phyloP scores from a whole-genome alignment of 495 filamentous ascomycete species.

The Aspergillus ostianus region DNA sequence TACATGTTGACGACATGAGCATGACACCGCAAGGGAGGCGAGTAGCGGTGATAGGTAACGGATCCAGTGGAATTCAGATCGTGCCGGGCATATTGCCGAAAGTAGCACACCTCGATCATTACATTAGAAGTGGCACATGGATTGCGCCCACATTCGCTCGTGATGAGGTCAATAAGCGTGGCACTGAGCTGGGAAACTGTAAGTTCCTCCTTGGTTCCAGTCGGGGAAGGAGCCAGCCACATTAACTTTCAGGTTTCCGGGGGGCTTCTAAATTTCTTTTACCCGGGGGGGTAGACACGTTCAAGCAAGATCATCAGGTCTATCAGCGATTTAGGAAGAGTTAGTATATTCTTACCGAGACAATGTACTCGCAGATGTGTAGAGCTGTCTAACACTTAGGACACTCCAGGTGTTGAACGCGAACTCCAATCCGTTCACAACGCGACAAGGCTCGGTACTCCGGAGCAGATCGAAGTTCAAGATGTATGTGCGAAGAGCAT shows the following conservation, averaged over 20 bases:
- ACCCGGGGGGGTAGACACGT: slow-evolving; percentile 43
- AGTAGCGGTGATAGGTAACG: slow-evolving; percentile 55
- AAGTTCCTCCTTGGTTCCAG: slow-evolving; percentile 4
- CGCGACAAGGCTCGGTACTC: slow-evolving; percentile 33
- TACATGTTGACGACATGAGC: slow-evolving; percentile 21
- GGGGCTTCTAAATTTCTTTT: slow-evolving; percentile 27
- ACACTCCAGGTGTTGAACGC: slow-evolving; percentile 37
- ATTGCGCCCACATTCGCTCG: slow-evolving; percentile 40
- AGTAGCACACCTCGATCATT: slow-evolving; percentile 47
- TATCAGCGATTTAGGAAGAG: slow-evolving; percentile 46
- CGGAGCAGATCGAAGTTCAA: slow-evolving; percentile 35
- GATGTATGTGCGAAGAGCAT: slow-evolving; percentile 40
- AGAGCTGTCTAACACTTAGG: slow-evolving; percentile 4
- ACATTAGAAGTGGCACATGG: slow-evolving; percentile 45
- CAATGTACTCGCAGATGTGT: neutral
- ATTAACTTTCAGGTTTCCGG: too few species aligned
- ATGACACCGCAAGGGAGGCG: slow-evolving; percentile 35
- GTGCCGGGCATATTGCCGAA: slow-evolving; percentile 58
- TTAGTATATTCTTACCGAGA: slow-evolving; percentile 8
- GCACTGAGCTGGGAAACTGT: slow-evolving; percentile 35
- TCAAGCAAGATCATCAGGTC: slow-evolving; percentile 39
- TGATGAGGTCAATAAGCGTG: slow-evolving; percentile 31
- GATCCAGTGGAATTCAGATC: slow-evolving; percentile 54
- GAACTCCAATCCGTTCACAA: slow-evolving; percentile 49
- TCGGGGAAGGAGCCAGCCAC: too few species aligned